A percentile compares a stretch with the other conserved stretches of the same genome.
These are phyloP conservation scores for Trichoderma harzianum DNA, from an alignment of 2,329 filamentous ascomycete species.

Conservation along the genomic window DNA sequence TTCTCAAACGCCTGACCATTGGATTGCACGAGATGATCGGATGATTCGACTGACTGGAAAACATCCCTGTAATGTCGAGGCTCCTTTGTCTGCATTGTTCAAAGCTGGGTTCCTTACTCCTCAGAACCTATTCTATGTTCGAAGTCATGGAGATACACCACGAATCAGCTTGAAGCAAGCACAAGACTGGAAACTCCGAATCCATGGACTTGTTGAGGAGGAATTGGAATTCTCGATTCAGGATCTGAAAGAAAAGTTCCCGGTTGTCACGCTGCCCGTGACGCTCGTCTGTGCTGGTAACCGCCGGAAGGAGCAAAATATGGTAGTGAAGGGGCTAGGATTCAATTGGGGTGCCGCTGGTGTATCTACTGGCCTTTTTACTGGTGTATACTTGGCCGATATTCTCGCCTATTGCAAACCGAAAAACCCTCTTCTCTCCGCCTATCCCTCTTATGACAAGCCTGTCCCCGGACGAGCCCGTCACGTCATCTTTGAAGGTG, in stretches of 20 bases:
- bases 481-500: conserved; percentile 89
- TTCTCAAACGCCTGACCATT: conserved; percentile 69
- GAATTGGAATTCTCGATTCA: conserved; percentile 69
- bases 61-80: conserved; percentile 88
- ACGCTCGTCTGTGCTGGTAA: conserved; percentile 93
- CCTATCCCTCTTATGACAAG: background rate
- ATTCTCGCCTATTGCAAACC: conserved; percentile 64
- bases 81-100: conserved; percentile 74
- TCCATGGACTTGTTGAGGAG: conserved; percentile 80
- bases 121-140: conserved; percentile 84
- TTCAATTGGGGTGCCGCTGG: conserved; percentile 93
- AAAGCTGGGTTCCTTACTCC: conserved; percentile 81
- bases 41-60: conserved; percentile 83
- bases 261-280: conserved; percentile 80
- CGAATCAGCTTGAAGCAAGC: conserved; percentile 62
- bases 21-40: conserved; percentile 75
- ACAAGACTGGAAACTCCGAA: conserved; percentile 78
- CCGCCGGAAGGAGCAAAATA: conserved; percentile 86
- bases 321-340: conserved; percentile 84
- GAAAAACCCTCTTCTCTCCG: conserved; percentile 39
- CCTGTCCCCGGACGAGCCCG: conserved; percentile 53
- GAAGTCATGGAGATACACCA: conserved; percentile 85
- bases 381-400: conserved; percentile 72
- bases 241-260: conserved; percentile 69
- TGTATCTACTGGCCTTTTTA: conserved; percentile 83